Percentiles rank a stretch among this genome's conserved stretches.
These are phyloP conservation scores for Lippia alba DNA, from an alignment of 305 asterid species.

Conservation along the genomic window DNA sequence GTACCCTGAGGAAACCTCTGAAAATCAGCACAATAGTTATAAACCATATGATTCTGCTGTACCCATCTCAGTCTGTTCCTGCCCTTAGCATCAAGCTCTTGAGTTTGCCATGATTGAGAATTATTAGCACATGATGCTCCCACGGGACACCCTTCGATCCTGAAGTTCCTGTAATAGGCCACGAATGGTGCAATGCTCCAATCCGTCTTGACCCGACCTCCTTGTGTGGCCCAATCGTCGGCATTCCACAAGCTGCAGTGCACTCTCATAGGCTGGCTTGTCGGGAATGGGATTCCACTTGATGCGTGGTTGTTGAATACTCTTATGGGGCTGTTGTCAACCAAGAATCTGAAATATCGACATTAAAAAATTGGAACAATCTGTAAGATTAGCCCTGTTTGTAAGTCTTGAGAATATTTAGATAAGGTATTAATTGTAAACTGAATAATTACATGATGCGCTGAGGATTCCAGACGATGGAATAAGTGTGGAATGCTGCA, in stretches of 20 bases:
- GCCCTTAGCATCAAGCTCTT: slow-evolving; percentile 32
- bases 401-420: not conserved
- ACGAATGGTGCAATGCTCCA: slow-evolving; percentile 33
- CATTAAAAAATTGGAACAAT: not conserved
- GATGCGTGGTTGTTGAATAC: slow-evolving; percentile 42
- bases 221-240: no score
- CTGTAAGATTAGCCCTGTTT: not conserved
- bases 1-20: slow-evolving; percentile 44
- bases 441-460: slow-evolving; percentile 35
- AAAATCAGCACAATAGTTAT: slow-evolving; percentile 41
- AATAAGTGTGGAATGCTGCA: slow-evolving; percentile 40
- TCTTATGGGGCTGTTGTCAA: slow-evolving; percentile 44
- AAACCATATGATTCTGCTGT: slow-evolving; percentile 40
- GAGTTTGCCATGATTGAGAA: not conserved
- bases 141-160: not conserved
- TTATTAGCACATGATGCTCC: not conserved
- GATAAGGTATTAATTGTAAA: no score
- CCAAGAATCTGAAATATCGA: slow-evolving; percentile 35
- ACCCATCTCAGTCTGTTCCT: slow-evolving; percentile 45
- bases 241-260: slow-evolving; percentile 33
- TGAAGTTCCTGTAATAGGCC: slow-evolving; percentile 11
- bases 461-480: slow-evolving; percentile 43
- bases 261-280: slow-evolving; percentile 40
- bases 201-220: no score
- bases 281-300: slow-evolving; percentile 42